Evolutionary conservation across 345 rosid species (phyloP), one percentile per base, ranked within the genome.

Genomic region (Fremontodendron californicum): DNA sequence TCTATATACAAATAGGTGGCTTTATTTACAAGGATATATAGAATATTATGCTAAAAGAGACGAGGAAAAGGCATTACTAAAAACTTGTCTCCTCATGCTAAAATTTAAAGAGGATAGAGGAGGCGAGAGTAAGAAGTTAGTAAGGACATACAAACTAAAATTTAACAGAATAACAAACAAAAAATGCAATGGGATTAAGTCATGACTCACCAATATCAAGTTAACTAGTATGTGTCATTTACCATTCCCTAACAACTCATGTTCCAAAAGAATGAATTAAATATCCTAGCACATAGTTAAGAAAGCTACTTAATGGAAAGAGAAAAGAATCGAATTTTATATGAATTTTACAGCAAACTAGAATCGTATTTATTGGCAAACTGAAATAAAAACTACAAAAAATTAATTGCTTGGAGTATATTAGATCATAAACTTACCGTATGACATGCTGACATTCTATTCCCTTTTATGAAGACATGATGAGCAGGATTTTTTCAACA

Each of bases 401-500:
- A 3, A 3, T 58, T 52, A 23, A 60, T 12, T 60, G 64, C 19
- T 60, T 5, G 64, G 37, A 60, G 37, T 60, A 60, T 27, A 29
- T 60, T 11, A 27, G 37, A 27, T 60, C 10, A 27, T 15, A 27
- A 5, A 60, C 19, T 29, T 58, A 27, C 64, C 0, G 19, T 57
- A 4, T 29, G n/a, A 29, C 33, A 60, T 60, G 64, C 64, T 27
- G 37, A 60, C 25, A 61, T 61, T 61, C 40, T 61, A 31, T 31
- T 58, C 18, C 15, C 68, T 31, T 11, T 54, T 43, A 4, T 76
- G 67, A 15, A 92, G 97, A 85, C 54, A 82, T 10, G 78, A 35
- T 19, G 87, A 87, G 46, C 95, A 89, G 75, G 90, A 88, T 71
- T 19, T 91, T 48, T 80, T 86, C 80, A 84, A 75, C 84, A 74